These are phyloP conservation scores for Xylaria cubensis DNA, from an alignment of 495 filamentous ascomycete genomes.

Conservation along the genomic window DNA sequence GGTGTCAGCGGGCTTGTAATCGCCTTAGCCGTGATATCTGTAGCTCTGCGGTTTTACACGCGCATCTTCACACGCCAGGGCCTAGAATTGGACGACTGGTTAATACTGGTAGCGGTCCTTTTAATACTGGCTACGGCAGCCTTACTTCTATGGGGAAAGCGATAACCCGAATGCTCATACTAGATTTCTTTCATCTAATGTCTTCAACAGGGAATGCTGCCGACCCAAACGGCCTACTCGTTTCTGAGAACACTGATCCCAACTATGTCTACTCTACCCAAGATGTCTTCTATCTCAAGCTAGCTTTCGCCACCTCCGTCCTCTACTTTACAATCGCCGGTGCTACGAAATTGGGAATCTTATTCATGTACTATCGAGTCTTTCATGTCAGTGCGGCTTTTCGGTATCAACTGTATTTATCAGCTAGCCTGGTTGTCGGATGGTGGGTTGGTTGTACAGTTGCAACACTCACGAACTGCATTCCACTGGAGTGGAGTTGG, in stretches of 20 bases:
- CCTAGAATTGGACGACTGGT: background rate
- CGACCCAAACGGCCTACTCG: background rate
- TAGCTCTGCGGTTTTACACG: background rate
- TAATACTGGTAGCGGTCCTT: background rate
- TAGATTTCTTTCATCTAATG: too few relatives aligned
- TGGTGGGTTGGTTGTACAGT: background rate
- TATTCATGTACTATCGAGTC: background rate
- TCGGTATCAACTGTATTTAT: background rate
- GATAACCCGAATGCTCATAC: too few relatives aligned
- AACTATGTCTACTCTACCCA: background rate
- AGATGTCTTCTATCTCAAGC: background rate
- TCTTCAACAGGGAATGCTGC: too few relatives aligned
- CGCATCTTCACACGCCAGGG: background rate
- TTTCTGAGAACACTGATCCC: background rate
- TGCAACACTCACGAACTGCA: slow-evolving; percentile 30
- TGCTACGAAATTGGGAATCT: background rate
- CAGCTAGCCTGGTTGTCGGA: background rate
- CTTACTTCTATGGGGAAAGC: background rate
- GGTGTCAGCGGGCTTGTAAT: too few relatives aligned
- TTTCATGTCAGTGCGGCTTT: background rate
- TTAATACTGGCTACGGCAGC: background rate
- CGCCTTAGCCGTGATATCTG: too few relatives aligned
- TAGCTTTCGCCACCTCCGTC: background rate
- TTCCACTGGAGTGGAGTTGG: slow-evolving; percentile 30
- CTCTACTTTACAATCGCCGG: background rate